These are phyloP conservation scores for Fraxinus xanthoxyloides DNA, from an alignment of 305 asterid species.

Conservation along the genomic window DNA sequence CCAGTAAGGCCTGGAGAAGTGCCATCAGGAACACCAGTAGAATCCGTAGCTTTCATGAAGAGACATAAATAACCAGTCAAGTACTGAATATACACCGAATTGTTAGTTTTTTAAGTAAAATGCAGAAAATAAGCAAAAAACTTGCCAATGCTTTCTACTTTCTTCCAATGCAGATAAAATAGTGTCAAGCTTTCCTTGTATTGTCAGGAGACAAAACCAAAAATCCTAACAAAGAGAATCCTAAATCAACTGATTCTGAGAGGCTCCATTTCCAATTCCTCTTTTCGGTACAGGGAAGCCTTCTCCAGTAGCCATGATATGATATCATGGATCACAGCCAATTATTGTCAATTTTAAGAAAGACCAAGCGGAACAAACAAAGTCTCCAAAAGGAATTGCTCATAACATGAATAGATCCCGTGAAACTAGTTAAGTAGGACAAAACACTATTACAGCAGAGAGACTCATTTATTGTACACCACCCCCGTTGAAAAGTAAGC, in stretches of 20 bases:
- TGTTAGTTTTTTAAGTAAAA: background rate
- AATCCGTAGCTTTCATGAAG: slow-evolving; percentile 33
- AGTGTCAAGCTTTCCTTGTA: background rate
- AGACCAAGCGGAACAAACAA: background rate
- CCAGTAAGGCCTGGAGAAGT: slow-evolving; percentile 59
- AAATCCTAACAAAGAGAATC: background rate
- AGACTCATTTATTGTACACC: background rate
- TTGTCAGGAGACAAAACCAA: background rate
- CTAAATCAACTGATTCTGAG: background rate
- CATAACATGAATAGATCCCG: background rate
- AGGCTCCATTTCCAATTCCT: background rate
- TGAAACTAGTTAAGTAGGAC: background rate
- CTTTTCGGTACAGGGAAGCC: background rate
- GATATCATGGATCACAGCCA: background rate
- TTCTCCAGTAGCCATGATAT: background rate
- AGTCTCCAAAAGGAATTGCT: background rate
- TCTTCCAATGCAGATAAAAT: background rate
- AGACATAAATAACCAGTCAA: slow-evolving; percentile 2
- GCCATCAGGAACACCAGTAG: slow-evolving; percentile 42
- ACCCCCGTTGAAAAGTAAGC: background rate
- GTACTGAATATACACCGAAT: background rate
- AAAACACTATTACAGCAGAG: background rate
- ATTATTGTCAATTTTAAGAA: background rate
- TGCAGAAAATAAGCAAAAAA: background rate
- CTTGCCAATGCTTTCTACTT: background rate